A percentile compares a stretch with the other conserved stretches of the same genome.
phyloP scores from a whole-genome alignment of 2,329 filamentous ascomycete genomes.

The Curvularia lunata region DNA sequence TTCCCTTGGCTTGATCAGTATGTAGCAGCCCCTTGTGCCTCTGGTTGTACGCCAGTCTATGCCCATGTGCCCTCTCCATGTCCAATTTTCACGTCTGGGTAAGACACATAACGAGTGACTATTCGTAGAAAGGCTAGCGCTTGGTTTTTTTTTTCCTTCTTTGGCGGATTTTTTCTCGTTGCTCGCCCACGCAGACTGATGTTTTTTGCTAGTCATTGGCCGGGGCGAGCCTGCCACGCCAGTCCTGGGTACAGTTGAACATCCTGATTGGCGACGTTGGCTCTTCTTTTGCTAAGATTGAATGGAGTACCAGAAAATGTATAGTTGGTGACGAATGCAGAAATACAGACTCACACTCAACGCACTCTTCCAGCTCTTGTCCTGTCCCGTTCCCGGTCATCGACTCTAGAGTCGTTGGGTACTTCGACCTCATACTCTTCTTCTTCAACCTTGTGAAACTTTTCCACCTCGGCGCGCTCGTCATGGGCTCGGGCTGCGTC shows the following conservation, averaged over 20 bases:
- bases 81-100: background rate
- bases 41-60: background rate
- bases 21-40: background rate
- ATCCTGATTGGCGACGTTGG: slow-evolving; percentile 8
- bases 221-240: background rate
- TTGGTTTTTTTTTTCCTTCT: background rate
- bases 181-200: background rate
- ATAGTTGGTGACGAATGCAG: slow-evolving; percentile 15
- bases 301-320: background rate
- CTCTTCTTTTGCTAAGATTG: background rate
- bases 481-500: slow-evolving; percentile 75
- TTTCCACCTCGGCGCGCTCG: slow-evolving; percentile 71
- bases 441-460: slow-evolving; percentile 75
- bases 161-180: background rate
- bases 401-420: slow-evolving; percentile 29
- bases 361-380: slow-evolving; percentile 35
- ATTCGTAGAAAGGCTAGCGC: background rate
- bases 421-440: slow-evolving; percentile 80
- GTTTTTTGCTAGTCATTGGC: background rate
- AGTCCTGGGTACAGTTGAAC: background rate
- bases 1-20: too few relatives aligned
- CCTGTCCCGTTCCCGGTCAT: slow-evolving; percentile 30
- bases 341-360: slow-evolving; percentile 31
- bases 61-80: background rate
- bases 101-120: background rate